Evolutionary conservation across 805 yeast genomes (phyloP), one percentile per base, ranked within the genome.

Genomic region (Starmerella stigmatis): DNA sequence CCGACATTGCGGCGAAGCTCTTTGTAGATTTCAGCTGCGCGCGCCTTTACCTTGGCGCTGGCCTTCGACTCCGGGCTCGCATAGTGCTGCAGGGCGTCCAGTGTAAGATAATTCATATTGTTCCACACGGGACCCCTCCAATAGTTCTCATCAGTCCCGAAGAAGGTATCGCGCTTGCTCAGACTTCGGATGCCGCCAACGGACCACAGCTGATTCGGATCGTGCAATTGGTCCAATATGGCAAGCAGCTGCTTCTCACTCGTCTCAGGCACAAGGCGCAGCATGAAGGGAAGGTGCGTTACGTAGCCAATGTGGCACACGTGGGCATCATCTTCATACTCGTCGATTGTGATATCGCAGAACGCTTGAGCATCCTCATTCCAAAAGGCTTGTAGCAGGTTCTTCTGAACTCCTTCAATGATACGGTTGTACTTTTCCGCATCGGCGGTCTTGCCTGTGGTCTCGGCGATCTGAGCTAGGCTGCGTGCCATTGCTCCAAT

Each of bases 91-190:
- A 92, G 66, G 4, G 83, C 73, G 43, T 86, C 92, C 34, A 92
- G 67, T 4, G 79, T 69, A 62, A 92, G 66, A 58, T 86, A 89
- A 66, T 92, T 92, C 58, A 92, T 82, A 61, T 86, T 83, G 55
- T 86, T 69, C 97, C 97, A 92, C 22, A 92, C 71, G 16, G 94
- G 85, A 1, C 96, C 92, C 51, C 95, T 74, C 98, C 98, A 92
- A 66, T 92, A 92, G 63, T 89, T 79, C 59, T 92, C 98, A 7
- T 73, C 89, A 0, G 79, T 74, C 45, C 81, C 81, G 64, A 81
- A 92, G 47, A 58, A 65, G 17, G 66, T 66, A 55, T 83, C 88
- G 5, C 69, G 55, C 56, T 76, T 77, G 0, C 95, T 82, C 29
- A 92, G 66, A 0, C 94, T 82, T 51, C 95, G 70, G 29, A 92